phyloP scores from a whole-genome alignment of 345 rosid species.

The Melaleuca alternifolia region DNA sequence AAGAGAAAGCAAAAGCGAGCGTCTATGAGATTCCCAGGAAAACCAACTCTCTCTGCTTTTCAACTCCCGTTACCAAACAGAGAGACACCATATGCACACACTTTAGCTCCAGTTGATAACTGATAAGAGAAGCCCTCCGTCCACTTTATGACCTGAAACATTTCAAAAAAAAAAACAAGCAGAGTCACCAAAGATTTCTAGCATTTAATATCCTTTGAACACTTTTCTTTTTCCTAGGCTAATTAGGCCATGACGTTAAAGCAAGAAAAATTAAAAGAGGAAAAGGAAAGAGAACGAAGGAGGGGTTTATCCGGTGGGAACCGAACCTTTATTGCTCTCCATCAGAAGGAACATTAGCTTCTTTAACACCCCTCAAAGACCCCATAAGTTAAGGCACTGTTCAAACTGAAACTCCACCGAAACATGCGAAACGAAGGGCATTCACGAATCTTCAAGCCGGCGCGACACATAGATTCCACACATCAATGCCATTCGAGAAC shows the following conservation, averaged over 20 bases:
- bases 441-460: neutral
- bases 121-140: constrained; percentile 3
- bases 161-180: constrained; percentile 20
- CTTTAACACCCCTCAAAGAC: constrained; percentile 20
- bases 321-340: constrained; percentile 17
- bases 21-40: constrained; percentile 7
- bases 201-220: neutral
- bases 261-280: neutral
- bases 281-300: constrained; percentile 5
- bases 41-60: neutral
- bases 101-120: neutral
- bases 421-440: neutral
- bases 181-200: constrained; percentile 7
- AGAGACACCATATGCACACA: neutral
- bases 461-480: neutral
- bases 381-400: constrained; percentile 16
- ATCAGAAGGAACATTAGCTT: constrained; percentile 24
- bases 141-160: constrained; percentile 23
- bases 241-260: neutral
- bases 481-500: neutral
- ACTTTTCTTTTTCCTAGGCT: neutral
- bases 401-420: neutral
- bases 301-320: constrained; percentile 1
- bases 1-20: constrained; percentile 7
- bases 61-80: neutral